A percentile compares a stretch with the other conserved stretches of the same genome.
Evolutionary conservation across 495 filamentous ascomycete genomes (phyloP).

Genomic region (Cetradonia linearis): DNA sequence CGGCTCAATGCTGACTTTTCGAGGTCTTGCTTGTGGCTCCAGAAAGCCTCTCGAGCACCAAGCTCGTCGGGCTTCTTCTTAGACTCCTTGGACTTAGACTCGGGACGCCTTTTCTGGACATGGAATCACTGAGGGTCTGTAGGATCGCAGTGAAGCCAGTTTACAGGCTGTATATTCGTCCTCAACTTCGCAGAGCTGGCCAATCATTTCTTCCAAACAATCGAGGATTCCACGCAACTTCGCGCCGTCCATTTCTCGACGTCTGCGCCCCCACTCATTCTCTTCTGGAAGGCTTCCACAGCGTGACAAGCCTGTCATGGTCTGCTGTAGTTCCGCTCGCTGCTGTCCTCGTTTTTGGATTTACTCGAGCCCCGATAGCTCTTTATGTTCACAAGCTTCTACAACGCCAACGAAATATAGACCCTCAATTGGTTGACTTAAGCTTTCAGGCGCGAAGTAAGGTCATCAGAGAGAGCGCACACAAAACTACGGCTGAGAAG

Average conservation of each 20-base stretch:
- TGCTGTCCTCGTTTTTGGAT: conserved; percentile 50
- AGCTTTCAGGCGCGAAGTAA: conserved; percentile 26
- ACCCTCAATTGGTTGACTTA: conserved; percentile 45
- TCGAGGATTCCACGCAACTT: conserved; percentile 41
- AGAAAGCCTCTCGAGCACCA: neutral
- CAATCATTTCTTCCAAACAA: neutral
- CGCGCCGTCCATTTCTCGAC: conserved; percentile 35
- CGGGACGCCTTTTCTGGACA: neutral
- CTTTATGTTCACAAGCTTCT: conserved; percentile 40
- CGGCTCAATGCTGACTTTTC: neutral
- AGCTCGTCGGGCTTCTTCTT: neutral
- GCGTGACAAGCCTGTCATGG: conserved; percentile 55
- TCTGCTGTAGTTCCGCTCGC: conserved; percentile 57
- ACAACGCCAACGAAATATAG: conserved; percentile 36
- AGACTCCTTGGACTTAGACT: neutral
- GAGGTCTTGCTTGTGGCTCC: no score
- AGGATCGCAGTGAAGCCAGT: neutral
- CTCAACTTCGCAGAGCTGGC: neutral
- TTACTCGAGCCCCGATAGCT: conserved; percentile 49
- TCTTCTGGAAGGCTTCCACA: conserved; percentile 53
- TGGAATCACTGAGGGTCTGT: neutral
- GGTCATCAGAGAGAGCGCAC: conserved; percentile 19
- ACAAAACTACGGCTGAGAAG: conserved; percentile 20
- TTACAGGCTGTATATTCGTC: neutral
- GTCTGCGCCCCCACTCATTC: conserved; percentile 42